These are phyloP conservation scores for Gossypium schwendimanii DNA, from an alignment of 441 rosid genomes.

Conservation along the genomic window DNA sequence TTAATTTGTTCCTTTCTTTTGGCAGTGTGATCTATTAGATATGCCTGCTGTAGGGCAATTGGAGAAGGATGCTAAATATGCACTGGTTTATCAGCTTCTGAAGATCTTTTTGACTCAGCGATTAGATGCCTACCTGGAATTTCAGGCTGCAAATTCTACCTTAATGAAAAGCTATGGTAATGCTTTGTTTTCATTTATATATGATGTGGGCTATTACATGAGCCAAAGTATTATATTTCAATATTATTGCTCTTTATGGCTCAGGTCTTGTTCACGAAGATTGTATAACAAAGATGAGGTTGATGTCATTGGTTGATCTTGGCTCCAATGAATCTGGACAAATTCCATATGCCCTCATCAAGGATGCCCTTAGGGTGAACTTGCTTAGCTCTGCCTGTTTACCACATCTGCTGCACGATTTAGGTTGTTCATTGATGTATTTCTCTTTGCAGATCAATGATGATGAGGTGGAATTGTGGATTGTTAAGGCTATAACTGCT, in stretches of 20 bases:
- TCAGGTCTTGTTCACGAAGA: constrained; percentile 92
- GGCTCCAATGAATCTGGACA: constrained; percentile 67
- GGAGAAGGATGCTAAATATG: constrained; percentile 72
- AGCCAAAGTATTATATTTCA: background rate
- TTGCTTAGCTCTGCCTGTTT: constrained; percentile 2
- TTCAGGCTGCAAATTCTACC: constrained; percentile 62
- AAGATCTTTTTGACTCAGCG: constrained; percentile 77
- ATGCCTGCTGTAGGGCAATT: constrained; percentile 85
- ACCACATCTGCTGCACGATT: background rate
- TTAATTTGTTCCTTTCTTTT: background rate
- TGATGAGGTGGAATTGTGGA: constrained; percentile 85
- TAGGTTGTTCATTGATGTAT: background rate
- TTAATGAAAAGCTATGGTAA: constrained; percentile 71
- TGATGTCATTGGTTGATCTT: constrained; percentile 86
- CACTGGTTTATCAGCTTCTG: constrained; percentile 71
- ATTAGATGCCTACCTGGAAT: constrained; percentile 72
- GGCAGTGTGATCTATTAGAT: constrained; percentile 93
- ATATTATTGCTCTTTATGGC: constrained; percentile 5
- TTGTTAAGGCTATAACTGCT: constrained; percentile 81
- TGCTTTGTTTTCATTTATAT: background rate
- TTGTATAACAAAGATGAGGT: constrained; percentile 84
- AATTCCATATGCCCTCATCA: constrained; percentile 65
- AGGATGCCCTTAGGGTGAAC: constrained; percentile 67
- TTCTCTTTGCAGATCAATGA: constrained; percentile 51
- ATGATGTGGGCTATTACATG: background rate